phyloP scores from a whole-genome alignment of 257 asterid species.

The Nicotiana tomentosiformis region DNA sequence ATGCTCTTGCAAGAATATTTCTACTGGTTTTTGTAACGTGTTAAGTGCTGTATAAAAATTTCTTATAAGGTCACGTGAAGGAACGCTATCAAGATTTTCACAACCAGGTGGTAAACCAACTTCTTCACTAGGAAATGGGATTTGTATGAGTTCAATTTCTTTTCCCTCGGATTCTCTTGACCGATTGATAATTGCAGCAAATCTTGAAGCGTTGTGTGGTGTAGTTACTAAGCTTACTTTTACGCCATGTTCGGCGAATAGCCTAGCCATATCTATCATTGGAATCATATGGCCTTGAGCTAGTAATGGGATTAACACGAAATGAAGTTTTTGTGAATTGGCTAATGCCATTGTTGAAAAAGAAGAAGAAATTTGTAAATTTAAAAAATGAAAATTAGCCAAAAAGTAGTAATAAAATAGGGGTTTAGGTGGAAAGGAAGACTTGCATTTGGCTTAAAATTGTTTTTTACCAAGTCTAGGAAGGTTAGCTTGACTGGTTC shows the following conservation, averaged over 20 bases:
- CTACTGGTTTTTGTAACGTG: conserved; percentile 42
- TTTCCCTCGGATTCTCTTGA: conserved; percentile 33
- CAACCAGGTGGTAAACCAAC: conserved; percentile 63
- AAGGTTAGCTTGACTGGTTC: conserved; percentile 16
- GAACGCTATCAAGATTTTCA: conserved; percentile 69
- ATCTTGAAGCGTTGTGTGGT: conserved; percentile 50
- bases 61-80: conserved; percentile 44
- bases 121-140: conserved; percentile 57
- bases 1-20: conserved; percentile 20
- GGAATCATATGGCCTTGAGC: conserved; percentile 58
- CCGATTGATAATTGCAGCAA: conserved; percentile 29
- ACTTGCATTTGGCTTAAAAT: background rate
- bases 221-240: conserved; percentile 49
- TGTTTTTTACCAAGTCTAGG: background rate
- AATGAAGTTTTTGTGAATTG: conserved; percentile 19
- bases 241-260: conserved; percentile 40
- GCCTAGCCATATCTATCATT: conserved; percentile 49
- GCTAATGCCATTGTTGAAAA: background rate
- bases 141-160: conserved; percentile 30
- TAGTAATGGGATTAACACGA: conserved; percentile 27
- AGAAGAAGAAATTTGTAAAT: background rate
- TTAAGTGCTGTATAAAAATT: conserved; percentile 47
- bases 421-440: background rate
- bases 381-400: background rate
- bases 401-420: background rate